Base-by-base conservation (phyloP, 2,329 filamentous ascomycete species). In the Chrysoporthe deuterocubensis region DNA sequence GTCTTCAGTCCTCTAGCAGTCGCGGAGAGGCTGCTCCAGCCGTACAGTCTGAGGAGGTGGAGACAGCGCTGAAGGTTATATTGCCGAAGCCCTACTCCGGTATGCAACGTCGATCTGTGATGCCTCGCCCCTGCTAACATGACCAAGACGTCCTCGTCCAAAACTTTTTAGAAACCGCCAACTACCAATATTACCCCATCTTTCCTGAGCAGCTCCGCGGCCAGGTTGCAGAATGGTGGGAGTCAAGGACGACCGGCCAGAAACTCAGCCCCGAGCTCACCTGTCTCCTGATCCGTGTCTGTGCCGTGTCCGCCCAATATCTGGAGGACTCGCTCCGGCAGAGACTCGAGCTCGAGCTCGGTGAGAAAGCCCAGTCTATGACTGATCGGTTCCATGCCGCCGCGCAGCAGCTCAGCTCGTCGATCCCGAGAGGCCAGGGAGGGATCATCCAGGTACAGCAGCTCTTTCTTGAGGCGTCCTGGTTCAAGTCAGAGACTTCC, bases 371-470 rank as follows among this genome's bases (percentile, higher is more conserved):
- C 0, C 74, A 81, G 64, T 74, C 71, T 0, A 73, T 84, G n/a
- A 80, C 81, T 1, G 76, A 80, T 37, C 76, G 78, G 4, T 80
- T 83, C 68, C 78, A 82, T 48, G 70, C 73, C 57, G 78, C 81
- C 5, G 82, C 82, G 14, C 79, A 80, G 60, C 78, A 79, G 67
- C 73, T 85, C 16, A 81, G 80, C 52, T 72, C 74, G 44, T 80
- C 76, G 32, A 81, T 84, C 50, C 64, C 77, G 3, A 79, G 81
- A 1, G 81, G 82, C 0, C 78, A 78, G 62, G 81, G 81, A 1
- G 79, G 81, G 3, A 72, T 84, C 7, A 73, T 77, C 46, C 80
- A 84, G 18, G 80, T 85, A 1, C 83, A 85, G 71, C 83, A 85
- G 71, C 75, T 82, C n/a, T 84, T 85, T 65, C 70, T 84, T 3